Base-by-base conservation (phyloP, 2,329 filamentous ascomycete species). In the Fusarium burgessii region DNA sequence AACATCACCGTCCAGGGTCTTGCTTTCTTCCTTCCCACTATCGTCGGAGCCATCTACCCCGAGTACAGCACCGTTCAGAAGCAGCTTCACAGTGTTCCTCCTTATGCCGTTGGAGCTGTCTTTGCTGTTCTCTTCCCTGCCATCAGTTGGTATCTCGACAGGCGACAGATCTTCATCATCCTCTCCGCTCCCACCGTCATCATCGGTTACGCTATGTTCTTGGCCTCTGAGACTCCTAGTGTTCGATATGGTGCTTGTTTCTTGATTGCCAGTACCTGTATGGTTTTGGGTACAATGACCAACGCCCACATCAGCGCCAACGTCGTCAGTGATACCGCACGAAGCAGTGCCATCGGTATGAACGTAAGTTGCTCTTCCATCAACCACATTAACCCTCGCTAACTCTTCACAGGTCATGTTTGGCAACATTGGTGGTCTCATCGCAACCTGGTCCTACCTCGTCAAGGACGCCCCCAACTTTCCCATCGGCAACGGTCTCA, bases 1-100 rank as follows among this genome's bases (percentile, higher is more conserved):
- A 91, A 91, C 78, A 86, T 92, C 73, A 91, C 90, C 0, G 90
- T 91, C 8, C 89, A 91, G 74, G 89, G 89, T 9, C 82, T 92
- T 3, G 88, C 87, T 20, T 91, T 92, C 82, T 92, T 92, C 78
- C 82, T 85, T 0, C 90, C 90, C 0, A 91, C 89, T 1, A 92
- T 92, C 58, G 88, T 92, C 58, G 80, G 79, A 35, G 90, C 87
- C 3, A 91, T 92, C 74, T 92, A 91, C 67, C 89, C 89, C 2
- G 76, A 84, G 10, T 78, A 81, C 52, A 83, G 79, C n/a, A 85
- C 88, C n/a, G 81, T 91, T 32, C 84, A 82, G 5, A 88, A 90
- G 76, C 90, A 92, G 76, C 85, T 91, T 4, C 85, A 87, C 72
- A 91, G 90, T 1, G 90, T 91, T 0, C 90, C 90, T 0, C 90